A percentile compares a stretch with the other conserved stretches of the same genome.
Evolutionary conservation across 305 asterid genomes (phyloP).

Genomic region (Fraxinus platypoda): DNA sequence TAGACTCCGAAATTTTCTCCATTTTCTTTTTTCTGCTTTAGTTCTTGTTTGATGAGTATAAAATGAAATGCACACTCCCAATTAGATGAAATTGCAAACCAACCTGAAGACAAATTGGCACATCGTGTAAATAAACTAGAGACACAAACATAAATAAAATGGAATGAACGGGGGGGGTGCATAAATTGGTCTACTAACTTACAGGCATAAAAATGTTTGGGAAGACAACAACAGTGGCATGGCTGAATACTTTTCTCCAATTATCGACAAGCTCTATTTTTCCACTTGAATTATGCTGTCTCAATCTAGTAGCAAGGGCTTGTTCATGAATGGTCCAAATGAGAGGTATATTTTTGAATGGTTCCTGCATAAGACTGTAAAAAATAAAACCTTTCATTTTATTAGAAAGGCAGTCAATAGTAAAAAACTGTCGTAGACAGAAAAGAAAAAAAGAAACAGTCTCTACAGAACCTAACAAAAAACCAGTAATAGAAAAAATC

Average conservation of each 20-base stretch:
- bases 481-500: not conserved
- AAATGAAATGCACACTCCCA: not conserved
- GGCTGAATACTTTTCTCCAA: conserved; percentile 76
- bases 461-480: not conserved
- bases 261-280: conserved; percentile 46
- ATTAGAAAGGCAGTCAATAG: not conserved
- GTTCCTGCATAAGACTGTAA: conserved; percentile 92
- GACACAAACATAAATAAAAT: not conserved
- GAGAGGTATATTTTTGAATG: conserved; percentile 69
- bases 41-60: not conserved
- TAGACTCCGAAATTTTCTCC: not conserved
- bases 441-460: not conserved
- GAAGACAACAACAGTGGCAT: conserved; percentile 82
- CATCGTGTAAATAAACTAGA: not conserved
- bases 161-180: not conserved
- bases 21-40: not conserved
- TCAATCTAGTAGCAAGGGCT: conserved; percentile 57
- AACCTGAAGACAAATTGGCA: not conserved
- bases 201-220: conserved; percentile 84
- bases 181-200: conserved; percentile 8
- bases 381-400: conserved; percentile 46
- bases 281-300: conserved; percentile 52
- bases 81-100: not conserved
- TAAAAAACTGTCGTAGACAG: not conserved
- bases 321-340: conserved; percentile 89